A percentile compares a stretch with the other conserved stretches of the same genome.
These are phyloP conservation scores for Spongispora temasekensis DNA, from an alignment of 1,284 basidiomycete species.

Conservation along the genomic window DNA sequence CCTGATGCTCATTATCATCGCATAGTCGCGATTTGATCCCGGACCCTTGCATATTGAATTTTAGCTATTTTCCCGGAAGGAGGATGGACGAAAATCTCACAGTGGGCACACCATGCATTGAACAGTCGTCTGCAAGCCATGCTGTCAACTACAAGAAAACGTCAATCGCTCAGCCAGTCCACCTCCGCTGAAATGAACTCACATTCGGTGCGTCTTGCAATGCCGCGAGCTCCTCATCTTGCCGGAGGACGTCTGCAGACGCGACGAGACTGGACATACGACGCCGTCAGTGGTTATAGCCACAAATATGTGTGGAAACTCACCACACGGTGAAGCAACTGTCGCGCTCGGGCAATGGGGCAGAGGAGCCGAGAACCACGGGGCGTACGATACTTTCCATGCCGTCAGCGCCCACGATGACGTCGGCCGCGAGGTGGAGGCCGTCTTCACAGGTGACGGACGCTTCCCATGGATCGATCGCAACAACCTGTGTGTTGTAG, in stretches of 20 bases:
- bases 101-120: slow-evolving; percentile 16
- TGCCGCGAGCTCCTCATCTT: slow-evolving; percentile 39
- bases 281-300: neutral
- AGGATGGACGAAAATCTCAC: slow-evolving; percentile 12
- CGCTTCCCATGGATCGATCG: slow-evolving; percentile 42
- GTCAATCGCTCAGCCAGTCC: slow-evolving; percentile 1
- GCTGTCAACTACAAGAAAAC: slow-evolving; percentile 14
- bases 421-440: slow-evolving; percentile 43
- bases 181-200: neutral
- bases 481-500: slow-evolving; percentile 46
- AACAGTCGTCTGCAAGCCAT: slow-evolving; percentile 28
- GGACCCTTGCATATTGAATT: slow-evolving; percentile 24
- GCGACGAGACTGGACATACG: slow-evolving; percentile 31
- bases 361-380: slow-evolving; percentile 36
- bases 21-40: slow-evolving; percentile 31
- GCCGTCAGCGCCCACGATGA: slow-evolving; percentile 59
- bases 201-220: slow-evolving; percentile 37
- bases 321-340: slow-evolving; percentile 46
- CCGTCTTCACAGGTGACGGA: slow-evolving; percentile 43
- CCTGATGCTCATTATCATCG: slow-evolving; percentile 32
- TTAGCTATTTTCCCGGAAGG: neutral
- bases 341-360: slow-evolving; percentile 37
- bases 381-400: slow-evolving; percentile 53
- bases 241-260: slow-evolving; percentile 35
- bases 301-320: slow-evolving; percentile 16